These are phyloP conservation scores for Penicillium brasilianum DNA, from an alignment of 2,329 filamentous ascomycete species.

Conservation along the genomic window DNA sequence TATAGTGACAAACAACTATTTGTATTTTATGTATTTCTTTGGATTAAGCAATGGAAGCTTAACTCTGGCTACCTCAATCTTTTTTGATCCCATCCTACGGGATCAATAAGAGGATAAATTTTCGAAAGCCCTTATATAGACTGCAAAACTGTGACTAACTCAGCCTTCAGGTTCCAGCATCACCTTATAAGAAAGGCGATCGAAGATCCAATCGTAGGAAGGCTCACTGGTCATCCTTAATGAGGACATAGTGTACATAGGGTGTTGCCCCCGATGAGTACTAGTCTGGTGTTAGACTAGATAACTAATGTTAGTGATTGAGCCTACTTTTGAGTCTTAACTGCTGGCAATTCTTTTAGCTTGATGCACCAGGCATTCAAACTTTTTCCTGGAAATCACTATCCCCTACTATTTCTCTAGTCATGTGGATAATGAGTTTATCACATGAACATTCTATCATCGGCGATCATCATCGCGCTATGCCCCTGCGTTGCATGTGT, in stretches of 20 bases:
- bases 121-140: not conserved
- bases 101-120: not conserved
- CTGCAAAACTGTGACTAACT: not conserved
- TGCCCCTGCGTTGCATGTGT: too few relatives aligned
- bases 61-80: not conserved
- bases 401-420: not conserved
- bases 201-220: not conserved
- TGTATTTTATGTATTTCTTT: not conserved
- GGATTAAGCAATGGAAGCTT: not conserved
- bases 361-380: not conserved
- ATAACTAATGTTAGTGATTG: too few relatives aligned
- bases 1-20: not conserved
- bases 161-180: not conserved
- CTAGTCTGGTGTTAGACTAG: too few relatives aligned
- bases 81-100: not conserved
- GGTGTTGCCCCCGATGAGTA: not conserved
- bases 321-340: not conserved
- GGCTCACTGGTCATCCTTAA: not conserved
- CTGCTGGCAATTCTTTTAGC: not conserved
- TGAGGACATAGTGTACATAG: not conserved
- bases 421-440: not conserved
- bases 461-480: not conserved
- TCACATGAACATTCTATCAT: not conserved
- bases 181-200: not conserved
- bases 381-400: not conserved